Percentiles rank a stretch among this genome's conserved stretches.
Conservation (phyloP, 2,329 filamentous ascomycete species). For the Macrophomina pseudophaseolina region DNA sequence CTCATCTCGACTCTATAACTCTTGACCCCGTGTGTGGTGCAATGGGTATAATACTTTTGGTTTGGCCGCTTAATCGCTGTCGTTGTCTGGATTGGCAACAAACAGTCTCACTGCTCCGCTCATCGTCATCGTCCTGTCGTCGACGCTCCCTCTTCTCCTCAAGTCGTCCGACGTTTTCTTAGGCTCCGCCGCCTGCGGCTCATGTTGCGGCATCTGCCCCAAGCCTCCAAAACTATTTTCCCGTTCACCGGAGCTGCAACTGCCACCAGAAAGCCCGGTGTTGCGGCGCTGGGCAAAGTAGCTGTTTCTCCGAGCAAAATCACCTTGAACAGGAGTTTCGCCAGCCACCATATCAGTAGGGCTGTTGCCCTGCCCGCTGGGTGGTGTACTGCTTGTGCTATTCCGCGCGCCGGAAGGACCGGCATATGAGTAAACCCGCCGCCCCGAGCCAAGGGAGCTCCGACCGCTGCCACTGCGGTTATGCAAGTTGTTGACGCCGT, state of each 20-base stretch:
- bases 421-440: constrained; percentile 42
- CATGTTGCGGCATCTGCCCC: constrained; percentile 54
- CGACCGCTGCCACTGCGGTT: constrained; percentile 75
- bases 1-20: constrained; percentile 22
- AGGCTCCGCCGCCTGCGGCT: constrained; percentile 47
- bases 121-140: constrained; percentile 80
- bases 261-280: constrained; percentile 49
- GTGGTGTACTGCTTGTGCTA: constrained; percentile 60
- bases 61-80: constrained; percentile 47
- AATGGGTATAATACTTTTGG: constrained; percentile 24
- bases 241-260: constrained; percentile 49
- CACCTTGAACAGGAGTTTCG: constrained; percentile 52
- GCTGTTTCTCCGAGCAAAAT: constrained; percentile 35
- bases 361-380: constrained; percentile 51
- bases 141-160: constrained; percentile 77
- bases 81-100: constrained; percentile 80
- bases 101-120: constrained; percentile 70
- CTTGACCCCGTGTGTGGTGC: constrained; percentile 21
- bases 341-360: constrained; percentile 48
- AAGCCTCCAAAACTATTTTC: constrained; percentile 62
- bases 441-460: constrained; percentile 62
- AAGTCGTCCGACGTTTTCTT: constrained; percentile 67
- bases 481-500: constrained; percentile 59
- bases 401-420: constrained; percentile 52
- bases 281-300: constrained; percentile 51